Evolutionary conservation across 768 basidiomycete genomes (phyloP), one percentile per base, ranked within the genome.

Genomic region (Strobilomyces dryophilus): DNA sequence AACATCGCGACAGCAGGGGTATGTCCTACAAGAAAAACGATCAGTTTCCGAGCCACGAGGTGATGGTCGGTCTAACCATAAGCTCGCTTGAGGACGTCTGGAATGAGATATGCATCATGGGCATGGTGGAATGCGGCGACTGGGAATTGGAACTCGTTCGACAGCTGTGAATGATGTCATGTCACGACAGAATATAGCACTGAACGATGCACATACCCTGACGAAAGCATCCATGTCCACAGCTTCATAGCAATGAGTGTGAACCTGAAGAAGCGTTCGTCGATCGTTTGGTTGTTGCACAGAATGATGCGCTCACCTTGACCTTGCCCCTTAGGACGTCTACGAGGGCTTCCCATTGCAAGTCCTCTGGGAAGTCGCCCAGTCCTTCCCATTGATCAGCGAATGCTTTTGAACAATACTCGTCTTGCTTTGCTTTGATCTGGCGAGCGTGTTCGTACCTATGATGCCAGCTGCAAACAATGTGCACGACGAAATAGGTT

Each of bases 111-210:
- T 0, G 89, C 81, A 59, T 91, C 87, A 37, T 83, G 82, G 1
- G 89, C 88, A 58, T 91, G 89, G 60, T 90, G 89, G 69, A 89
- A 81, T 0, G 85, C 84, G 0, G 87, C 80, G 35, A 90, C 73
- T 0, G 84, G 79, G 70, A 89, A 89, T 55, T 88, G 73, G 73
- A 91, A 92, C 57, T 92, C 89, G 67, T 92, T 89, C 11, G 87
- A 81, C 4, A 92, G 73, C 77, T 89, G 51, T 2, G 5, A 51
- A 36, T 6, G 11, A 29, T 8, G 37, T 54, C 20, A 45, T 7
- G 3, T n/a, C 8, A 27, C 29, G 17, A 11, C 5, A 10, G 2
- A 7, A 48, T 7, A 6, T 12, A 26, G n/a, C 20, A 8, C 10
- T 8, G 1, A 27, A 34, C 10, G 17, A 34, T 29, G n/a, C 5